Evolutionary conservation across 345 rosid genomes (phyloP), one percentile per base, ranked within the genome.

Genomic region (Clausena lansium): DNA sequence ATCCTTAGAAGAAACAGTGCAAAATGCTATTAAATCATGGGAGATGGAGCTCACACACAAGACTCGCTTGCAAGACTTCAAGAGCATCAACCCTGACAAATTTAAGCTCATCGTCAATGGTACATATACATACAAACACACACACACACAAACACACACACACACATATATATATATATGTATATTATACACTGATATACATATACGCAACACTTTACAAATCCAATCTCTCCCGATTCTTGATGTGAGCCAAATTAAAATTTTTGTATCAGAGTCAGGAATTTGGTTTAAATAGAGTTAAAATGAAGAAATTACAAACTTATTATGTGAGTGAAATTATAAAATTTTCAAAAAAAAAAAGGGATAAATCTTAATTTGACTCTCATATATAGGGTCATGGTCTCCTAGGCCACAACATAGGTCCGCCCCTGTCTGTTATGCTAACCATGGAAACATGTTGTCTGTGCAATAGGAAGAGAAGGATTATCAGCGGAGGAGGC

Each of bases 41-140:
- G 98, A 93, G 79, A 87, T 89, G 98, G 98, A 95, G 78, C 74
- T 93, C 27, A 90, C 95, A 19, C 95, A 91, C 81, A 91, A 94
- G 81, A 85, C 86, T 52, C 89, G 84, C 35, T 83, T 93, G 38
- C 87, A 86, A 62, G 98, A 90, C 78, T 85, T 93, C 83, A 90
- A 87, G 85, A 88, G 90, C 77, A 87, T 91, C 5, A 90, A 87
- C 59, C 95, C 92, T 4, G 89, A 89, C 1, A 91, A 87, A 65
- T 93, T 94, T 78, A 88, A 86, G 86, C 94, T 91, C 73, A 65
- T 83, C 57, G 98, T 93, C 38, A 93, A 94, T 80, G 97, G 97
- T 92, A 82, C n/a, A 15, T 38, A 7, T 39, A 1, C 3, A 67
- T 19, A 36, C n/a, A n/a, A n/a, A n/a, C n/a, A n/a, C n/a, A n/a